phyloP scores from a whole-genome alignment of 805 yeast genomes.

The Pichia phayaonensis region DNA sequence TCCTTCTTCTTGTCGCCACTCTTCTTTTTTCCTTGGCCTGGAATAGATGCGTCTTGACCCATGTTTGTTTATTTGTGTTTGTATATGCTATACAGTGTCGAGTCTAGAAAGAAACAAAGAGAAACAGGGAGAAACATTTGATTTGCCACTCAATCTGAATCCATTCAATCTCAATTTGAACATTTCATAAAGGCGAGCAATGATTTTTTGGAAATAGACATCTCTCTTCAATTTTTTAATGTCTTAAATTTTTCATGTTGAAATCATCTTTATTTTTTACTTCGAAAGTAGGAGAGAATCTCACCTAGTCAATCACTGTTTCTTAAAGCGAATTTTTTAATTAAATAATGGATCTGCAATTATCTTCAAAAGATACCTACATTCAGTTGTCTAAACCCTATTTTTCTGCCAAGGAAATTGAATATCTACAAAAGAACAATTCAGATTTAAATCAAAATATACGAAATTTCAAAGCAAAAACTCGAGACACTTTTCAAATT shows the following conservation, averaged over 20 bases:
- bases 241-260: not conserved
- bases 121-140: not conserved
- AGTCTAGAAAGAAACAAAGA: too few species aligned
- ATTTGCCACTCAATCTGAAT: slow-evolving; percentile 1
- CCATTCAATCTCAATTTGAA: not conserved
- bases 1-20: slow-evolving; percentile 48
- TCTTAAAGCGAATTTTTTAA: too few species aligned
- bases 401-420: slow-evolving; percentile 24
- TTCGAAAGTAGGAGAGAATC: too few species aligned
- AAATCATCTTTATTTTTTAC: too few species aligned
- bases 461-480: slow-evolving; percentile 18
- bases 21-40: slow-evolving; percentile 28
- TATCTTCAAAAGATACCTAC: slow-evolving; percentile 5
- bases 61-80: slow-evolving; percentile 1
- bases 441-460: slow-evolving; percentile 16
- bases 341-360: not conserved
- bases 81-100: not conserved
- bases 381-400: slow-evolving; percentile 31
- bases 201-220: not conserved
- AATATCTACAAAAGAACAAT: slow-evolving; percentile 15
- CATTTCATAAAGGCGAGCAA: not conserved
- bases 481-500: slow-evolving; percentile 41
- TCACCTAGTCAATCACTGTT: too few species aligned
- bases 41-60: slow-evolving; percentile 32
- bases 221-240: not conserved